phyloP scores from a whole-genome alignment of 345 rosid genomes.

The Jatropha curcas region DNA sequence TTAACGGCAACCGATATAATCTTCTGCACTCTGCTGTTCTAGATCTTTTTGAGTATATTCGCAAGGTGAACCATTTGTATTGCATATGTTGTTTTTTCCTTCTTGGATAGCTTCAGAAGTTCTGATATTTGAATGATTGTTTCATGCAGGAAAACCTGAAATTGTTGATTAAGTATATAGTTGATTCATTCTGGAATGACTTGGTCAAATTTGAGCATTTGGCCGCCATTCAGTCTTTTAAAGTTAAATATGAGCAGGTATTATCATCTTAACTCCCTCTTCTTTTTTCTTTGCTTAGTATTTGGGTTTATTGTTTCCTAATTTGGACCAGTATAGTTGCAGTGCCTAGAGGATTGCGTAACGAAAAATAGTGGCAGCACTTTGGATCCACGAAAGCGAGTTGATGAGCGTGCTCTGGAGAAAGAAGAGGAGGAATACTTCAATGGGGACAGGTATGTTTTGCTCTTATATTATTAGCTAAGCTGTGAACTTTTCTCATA shows the following conservation, averaged over 20 bases:
- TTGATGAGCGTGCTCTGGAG: constrained; percentile 87
- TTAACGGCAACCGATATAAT: constrained; percentile 88
- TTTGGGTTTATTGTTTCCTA: constrained; percentile 2
- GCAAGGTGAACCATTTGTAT: constrained; percentile 58
- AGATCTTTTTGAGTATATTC: constrained; percentile 89
- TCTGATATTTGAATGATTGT: constrained; percentile 22
- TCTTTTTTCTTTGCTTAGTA: constrained; percentile 11
- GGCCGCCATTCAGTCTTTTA: constrained; percentile 57
- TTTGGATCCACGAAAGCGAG: constrained; percentile 61
- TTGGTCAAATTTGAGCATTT: constrained; percentile 61
- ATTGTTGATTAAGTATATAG: constrained; percentile 65
- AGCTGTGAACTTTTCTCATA: background rate
- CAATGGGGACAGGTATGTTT: constrained; percentile 79
- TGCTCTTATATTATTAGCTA: background rate
- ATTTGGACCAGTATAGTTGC: constrained; percentile 34
- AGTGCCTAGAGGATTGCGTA: constrained; percentile 79
- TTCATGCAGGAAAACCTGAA: constrained; percentile 76
- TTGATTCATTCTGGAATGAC: constrained; percentile 83
- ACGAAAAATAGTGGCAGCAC: constrained; percentile 48
- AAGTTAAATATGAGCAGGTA: constrained; percentile 84
- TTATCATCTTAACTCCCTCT: constrained; percentile 11
- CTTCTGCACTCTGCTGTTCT: constrained; percentile 86
- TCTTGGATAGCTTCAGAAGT: constrained; percentile 13
- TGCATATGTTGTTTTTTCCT: constrained; percentile 13
- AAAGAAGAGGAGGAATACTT: constrained; percentile 99